Conservation (phyloP, 2,329 filamentous ascomycete genomes). For the Penicillium expansum region DNA sequence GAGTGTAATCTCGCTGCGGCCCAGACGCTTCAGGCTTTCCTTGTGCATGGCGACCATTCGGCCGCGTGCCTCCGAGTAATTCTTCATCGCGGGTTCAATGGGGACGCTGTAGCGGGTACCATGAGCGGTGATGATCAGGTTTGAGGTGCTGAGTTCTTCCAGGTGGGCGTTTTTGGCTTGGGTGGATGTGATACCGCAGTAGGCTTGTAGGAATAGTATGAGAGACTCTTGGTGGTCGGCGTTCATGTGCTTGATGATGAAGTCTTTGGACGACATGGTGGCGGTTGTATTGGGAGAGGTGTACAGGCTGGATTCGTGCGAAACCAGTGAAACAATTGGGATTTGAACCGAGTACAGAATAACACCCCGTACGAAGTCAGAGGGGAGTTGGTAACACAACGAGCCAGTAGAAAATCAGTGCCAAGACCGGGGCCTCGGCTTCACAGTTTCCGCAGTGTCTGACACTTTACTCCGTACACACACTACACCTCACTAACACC, state of each 20-base stretch:
- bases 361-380: neutral
- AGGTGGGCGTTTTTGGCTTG: conserved; percentile 60
- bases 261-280: conserved; percentile 48
- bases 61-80: conserved; percentile 64
- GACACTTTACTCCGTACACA: neutral
- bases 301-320: neutral
- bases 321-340: neutral
- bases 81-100: conserved; percentile 68
- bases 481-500: neutral
- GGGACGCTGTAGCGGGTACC: conserved; percentile 53
- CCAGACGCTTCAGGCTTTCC: conserved; percentile 58
- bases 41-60: conserved; percentile 72
- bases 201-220: conserved; percentile 73
- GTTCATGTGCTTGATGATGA: conserved; percentile 84
- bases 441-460: neutral
- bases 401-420: conserved; percentile 8
- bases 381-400: neutral
- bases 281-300: neutral
- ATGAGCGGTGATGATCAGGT: conserved; percentile 61
- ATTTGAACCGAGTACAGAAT: neutral
- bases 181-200: conserved; percentile 56
- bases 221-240: conserved; percentile 73
- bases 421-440: conserved; percentile 25
- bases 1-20: conserved; percentile 56
- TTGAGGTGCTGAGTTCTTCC: conserved; percentile 61